Evolutionary conservation across 73 alveolate species (phyloP), one percentile per base, ranked within the genome.

Genomic region (Tetrahymena malaccensis): DNA sequence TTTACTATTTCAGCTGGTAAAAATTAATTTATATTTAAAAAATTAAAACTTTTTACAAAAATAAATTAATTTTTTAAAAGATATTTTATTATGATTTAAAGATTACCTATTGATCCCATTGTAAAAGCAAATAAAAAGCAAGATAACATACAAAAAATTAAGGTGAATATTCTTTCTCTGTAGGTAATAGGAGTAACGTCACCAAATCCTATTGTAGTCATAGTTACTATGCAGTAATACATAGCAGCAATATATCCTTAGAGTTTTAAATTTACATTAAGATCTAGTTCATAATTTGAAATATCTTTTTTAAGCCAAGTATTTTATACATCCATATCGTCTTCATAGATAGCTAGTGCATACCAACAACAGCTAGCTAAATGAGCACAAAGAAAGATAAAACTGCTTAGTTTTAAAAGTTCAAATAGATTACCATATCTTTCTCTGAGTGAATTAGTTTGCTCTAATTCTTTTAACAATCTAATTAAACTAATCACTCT

Each of bases 131-230:
- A 94, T 35, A 55, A 58, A 21, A 89, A 89, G 57, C 96, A 55
- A 9, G 96, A 89, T 21, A 96, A 96, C 31, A 97, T 93, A 43
- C 94, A 58, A 44, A 97, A 37, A 27, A 97, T n/a, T 21, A 97
- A 31, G 35, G 96, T 97, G 89, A 95, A 95, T 27, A 94, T 43
- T 85, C 94, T 96, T 93, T 97, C 98, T 84, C 56, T 34, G 27
- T 93, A 33, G 31, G 98, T 94, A 12, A 33, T 94, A 31, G 97
- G 96, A 56, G 94, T 85, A 21, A 97, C 94, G 96, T 97, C 98
- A 35, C 98, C 98, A 96, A 96, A 97, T 1, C 98, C 98, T 19
- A 97, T 98, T 1, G 98, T 97, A 3, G 97, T 96, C 96, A 97
- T 58, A 37, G 98, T 97, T 6, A 97, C 96, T 84, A 97, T 96